Evolutionary conservation across 495 filamentous ascomycete species (phyloP).

Genomic region (Poronia punctata): DNA sequence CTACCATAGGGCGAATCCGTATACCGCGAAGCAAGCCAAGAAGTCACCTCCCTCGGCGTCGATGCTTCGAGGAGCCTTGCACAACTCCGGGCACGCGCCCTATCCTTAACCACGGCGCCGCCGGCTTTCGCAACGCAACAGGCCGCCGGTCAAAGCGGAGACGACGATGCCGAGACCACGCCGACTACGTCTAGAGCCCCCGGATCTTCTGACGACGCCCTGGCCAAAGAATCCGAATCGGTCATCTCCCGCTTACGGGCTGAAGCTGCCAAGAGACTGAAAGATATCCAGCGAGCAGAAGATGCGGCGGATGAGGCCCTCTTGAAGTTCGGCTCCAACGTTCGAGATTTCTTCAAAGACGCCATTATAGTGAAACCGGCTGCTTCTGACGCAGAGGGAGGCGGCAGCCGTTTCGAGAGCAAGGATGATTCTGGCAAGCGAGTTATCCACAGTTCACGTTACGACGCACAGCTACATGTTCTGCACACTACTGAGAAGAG

Average conservation of each 20-base stretch:
- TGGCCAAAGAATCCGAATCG: conserved; percentile 57
- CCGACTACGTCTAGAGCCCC: conserved; percentile 34
- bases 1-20: conserved; percentile 66
- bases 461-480: conserved; percentile 92
- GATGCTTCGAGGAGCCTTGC: conserved; percentile 81
- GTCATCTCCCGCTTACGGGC: conserved; percentile 76
- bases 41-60: conserved; percentile 68
- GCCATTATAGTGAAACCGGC: conserved; percentile 78
- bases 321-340: conserved; percentile 83
- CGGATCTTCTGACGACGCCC: conserved; percentile 37
- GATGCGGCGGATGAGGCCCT: conserved; percentile 97
- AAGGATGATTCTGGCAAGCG: conserved; percentile 83
- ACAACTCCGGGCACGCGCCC: conserved; percentile 63
- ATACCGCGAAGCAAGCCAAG: conserved; percentile 75
- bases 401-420: conserved; percentile 76
- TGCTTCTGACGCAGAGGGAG: conserved; percentile 27
- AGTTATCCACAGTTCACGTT: conserved; percentile 86
- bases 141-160: conserved; percentile 10
- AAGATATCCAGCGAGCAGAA: conserved; percentile 88
- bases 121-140: conserved; percentile 8
- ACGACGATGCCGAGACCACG: conserved; percentile 30
- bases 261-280: conserved; percentile 77
- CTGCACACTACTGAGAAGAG: conserved; percentile 81
- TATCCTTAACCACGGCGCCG: conserved; percentile 54
- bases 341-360: conserved; percentile 84